Evolutionary conservation across 345 rosid species (phyloP), one percentile per base, ranked within the genome.

Genomic region (Euphorbia lathyris): DNA sequence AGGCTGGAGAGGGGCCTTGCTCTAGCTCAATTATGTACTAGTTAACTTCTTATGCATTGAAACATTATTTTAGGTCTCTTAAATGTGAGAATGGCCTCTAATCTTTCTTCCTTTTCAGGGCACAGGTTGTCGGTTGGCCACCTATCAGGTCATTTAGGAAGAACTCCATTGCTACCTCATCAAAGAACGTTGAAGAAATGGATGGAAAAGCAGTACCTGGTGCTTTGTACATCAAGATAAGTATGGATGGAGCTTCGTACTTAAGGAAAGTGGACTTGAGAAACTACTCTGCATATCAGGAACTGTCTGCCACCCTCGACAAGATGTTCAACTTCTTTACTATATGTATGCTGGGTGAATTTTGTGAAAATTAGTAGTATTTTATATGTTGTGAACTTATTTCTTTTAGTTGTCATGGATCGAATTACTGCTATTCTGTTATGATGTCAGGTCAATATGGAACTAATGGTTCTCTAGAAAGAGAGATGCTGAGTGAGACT

Each of bases 321-420:
- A 77, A 77, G 72, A 77, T 77, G 80, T 72, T 77, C 43, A 72
- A 76, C 68, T 77, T 76, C 60, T 77, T 77, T 50, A 77, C 80
- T 58, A 72, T 77, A 62, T 76, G 80, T 77, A 60, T 42, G 79
- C 52, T 11, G 30, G 66, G 38, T 38, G 14, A 58, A 58, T 65
- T 43, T 22, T 26, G 40, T 57, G 45, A 26, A 27, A 20, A 29
- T 22, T 5, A 29, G 6, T 52, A n/a, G n/a, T n/a, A n/a, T n/a
- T n/a, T n/a, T n/a, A n/a, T n/a, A n/a, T n/a, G n/a, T n/a, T n/a
- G n/a, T 11, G 26, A 25, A 69, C n/a, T 13, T 58, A 47, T 66
- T 14, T n/a, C 5, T 14, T 66, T 20, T 51, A 25, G 66, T 47
- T 36, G 55, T 73, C 67, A 73, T 76, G 45, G 72, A 66, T 72